Evolutionary conservation across 1,284 basidiomycete species (phyloP).

Genomic region (Macrocystidia cucumis): DNA sequence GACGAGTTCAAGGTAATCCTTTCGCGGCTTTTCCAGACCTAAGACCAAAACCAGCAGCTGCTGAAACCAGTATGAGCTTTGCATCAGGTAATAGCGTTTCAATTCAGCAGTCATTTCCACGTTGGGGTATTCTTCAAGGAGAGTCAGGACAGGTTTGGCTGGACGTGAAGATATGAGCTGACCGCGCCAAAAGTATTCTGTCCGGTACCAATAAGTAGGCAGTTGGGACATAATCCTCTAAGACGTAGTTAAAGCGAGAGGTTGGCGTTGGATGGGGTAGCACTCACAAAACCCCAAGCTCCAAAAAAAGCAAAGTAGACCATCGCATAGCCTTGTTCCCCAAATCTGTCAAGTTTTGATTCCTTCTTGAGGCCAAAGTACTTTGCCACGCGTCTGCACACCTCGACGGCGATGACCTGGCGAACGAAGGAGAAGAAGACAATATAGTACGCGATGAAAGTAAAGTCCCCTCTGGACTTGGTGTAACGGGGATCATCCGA

Average conservation of each 20-base stretch:
- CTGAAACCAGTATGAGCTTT: constrained; percentile 90
- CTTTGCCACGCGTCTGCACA: constrained; percentile 68
- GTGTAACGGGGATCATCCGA: constrained; percentile 57
- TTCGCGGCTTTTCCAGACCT: constrained; percentile 87
- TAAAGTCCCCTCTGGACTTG: constrained; percentile 75
- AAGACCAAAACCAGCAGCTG: constrained; percentile 86
- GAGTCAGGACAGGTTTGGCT: constrained; percentile 1
- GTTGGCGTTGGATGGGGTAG: neutral
- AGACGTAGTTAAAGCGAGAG: constrained; percentile 3
- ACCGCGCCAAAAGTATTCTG: constrained; percentile 81
- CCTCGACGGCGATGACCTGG: constrained; percentile 65
- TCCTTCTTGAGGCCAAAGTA: constrained; percentile 63
- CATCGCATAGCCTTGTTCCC: constrained; percentile 85
- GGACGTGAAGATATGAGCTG: constrained; percentile 11
- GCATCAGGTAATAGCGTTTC: constrained; percentile 91
- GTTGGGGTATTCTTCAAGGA: constrained; percentile 68
- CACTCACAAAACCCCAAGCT: constrained; percentile 69
- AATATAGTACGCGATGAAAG: constrained; percentile 84
- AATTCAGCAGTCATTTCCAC: constrained; percentile 83
- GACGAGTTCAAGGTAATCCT: constrained; percentile 86
- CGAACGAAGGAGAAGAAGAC: constrained; percentile 91
- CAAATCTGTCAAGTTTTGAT: constrained; percentile 75
- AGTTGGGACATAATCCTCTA: constrained; percentile 83
- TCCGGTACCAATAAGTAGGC: constrained; percentile 88
- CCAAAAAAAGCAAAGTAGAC: constrained; percentile 75